Conservation (phyloP, 129 eudicot genomes). For the Calendula officinalis region DNA sequence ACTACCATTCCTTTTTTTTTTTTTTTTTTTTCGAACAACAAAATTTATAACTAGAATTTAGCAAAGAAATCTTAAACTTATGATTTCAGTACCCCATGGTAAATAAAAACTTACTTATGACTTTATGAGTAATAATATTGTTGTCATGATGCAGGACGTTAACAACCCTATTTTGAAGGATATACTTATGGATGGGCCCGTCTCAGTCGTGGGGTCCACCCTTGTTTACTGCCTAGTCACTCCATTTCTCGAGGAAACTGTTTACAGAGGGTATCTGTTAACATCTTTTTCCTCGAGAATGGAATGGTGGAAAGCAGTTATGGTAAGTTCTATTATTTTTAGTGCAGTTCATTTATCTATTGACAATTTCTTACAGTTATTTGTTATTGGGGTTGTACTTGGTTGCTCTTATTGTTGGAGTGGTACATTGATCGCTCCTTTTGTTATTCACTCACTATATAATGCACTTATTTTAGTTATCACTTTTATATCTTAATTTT, state of each 20-base stretch:
- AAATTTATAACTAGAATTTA: too few species aligned
- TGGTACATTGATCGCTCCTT: constrained; percentile 66
- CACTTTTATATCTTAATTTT: constrained; percentile 41
- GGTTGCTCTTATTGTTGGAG: constrained; percentile 93
- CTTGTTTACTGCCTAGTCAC: constrained; percentile 63
- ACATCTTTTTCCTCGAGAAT: constrained; percentile 61
- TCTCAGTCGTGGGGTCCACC: constrained; percentile 41
- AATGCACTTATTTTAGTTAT: constrained; percentile 59
- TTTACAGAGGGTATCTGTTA: constrained; percentile 73
- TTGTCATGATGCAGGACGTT: constrained; percentile 49
- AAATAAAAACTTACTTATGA: not conserved
- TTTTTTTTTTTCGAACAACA: not conserved
- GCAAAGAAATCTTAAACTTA: too few species aligned
- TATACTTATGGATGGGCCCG: constrained; percentile 57
- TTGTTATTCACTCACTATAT: constrained; percentile 73
- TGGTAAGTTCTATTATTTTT: constrained; percentile 62
- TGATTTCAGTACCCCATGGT: not conserved
- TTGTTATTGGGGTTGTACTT: constrained; percentile 65
- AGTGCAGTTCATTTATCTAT: constrained; percentile 78
- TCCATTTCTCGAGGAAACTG: constrained; percentile 80
- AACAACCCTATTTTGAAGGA: constrained; percentile 71
- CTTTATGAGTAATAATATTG: not conserved
- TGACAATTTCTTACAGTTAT: constrained; percentile 63
- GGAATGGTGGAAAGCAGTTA: constrained; percentile 77
- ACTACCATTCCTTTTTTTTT: not conserved